Conservation (phyloP, 2,329 filamentous ascomycete genomes). For the Neurospora sp. region DNA sequence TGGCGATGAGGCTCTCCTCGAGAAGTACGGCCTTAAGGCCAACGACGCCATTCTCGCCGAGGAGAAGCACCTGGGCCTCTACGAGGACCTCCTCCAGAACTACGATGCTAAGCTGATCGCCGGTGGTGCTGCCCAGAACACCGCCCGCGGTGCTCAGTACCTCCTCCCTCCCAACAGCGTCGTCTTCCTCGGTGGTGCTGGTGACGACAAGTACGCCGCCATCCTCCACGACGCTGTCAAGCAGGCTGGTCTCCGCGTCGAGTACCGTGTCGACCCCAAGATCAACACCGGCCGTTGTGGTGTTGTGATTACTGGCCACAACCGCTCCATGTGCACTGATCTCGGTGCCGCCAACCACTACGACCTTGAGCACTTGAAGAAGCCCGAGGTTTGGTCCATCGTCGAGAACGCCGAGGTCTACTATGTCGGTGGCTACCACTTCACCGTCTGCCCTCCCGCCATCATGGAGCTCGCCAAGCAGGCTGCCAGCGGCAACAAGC, state of each 20-base stretch:
- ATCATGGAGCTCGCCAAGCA: conserved; percentile 86
- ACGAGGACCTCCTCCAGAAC: conserved; percentile 88
- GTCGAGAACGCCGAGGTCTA: conserved; percentile 81
- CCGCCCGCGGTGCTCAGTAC: conserved; percentile 92
- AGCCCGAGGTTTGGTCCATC: conserved; percentile 81
- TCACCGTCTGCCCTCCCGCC: conserved; percentile 89
- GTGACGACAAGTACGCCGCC: conserved; percentile 90
- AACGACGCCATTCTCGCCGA: conserved; percentile 98
- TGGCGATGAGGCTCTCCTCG: conserved; percentile 73
- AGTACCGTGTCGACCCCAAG: conserved; percentile 84
- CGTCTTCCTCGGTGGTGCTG: conserved; percentile 88
- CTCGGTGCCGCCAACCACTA: conserved; percentile 96
- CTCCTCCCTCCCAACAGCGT: conserved; percentile 83
- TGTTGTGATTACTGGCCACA: conserved; percentile 92
- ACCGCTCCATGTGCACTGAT: conserved; percentile 90
- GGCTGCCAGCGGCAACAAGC: conserved; percentile 82
- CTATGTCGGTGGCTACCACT: conserved; percentile 94
- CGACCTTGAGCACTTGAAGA: conserved; percentile 86
- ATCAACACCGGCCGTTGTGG: conserved; percentile 87
- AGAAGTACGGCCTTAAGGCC: conserved; percentile 88
- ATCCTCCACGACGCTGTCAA: conserved; percentile 79
- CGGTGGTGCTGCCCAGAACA: conserved; percentile 95
- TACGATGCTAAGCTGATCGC: conserved; percentile 90
- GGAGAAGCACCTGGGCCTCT: conserved; percentile 79
- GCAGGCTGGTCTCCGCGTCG: conserved; percentile 80